Conservation (phyloP, 2,329 filamentous ascomycete species). For the Aspergillus niger region DNA sequence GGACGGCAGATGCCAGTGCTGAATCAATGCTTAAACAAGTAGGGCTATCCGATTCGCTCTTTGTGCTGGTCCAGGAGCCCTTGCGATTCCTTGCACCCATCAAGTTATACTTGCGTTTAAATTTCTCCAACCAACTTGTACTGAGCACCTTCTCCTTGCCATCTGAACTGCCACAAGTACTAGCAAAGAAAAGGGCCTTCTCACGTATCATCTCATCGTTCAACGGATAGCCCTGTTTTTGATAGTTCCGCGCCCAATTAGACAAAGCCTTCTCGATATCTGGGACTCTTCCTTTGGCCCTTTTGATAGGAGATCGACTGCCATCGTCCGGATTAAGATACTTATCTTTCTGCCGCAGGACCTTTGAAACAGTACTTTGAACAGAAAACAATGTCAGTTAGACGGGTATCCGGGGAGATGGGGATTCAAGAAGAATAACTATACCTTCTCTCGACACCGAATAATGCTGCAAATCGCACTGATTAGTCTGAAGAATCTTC, state of each 20-base stretch:
- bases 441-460: constrained; percentile 97
- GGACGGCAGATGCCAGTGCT: constrained; percentile 57
- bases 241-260: constrained; percentile 82
- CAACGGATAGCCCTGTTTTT: constrained; percentile 71
- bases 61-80: constrained; percentile 44
- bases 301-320: constrained; percentile 76
- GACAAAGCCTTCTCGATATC: constrained; percentile 90
- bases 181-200: constrained; percentile 79
- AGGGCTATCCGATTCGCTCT: constrained; percentile 70
- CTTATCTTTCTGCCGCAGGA: constrained; percentile 90
- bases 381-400: not conserved
- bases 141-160: constrained; percentile 71
- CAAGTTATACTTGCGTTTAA: constrained; percentile 83
- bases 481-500: constrained; percentile 20
- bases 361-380: constrained; percentile 94
- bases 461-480: constrained; percentile 61
- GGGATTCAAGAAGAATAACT: constrained; percentile 11
- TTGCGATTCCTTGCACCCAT: constrained; percentile 58
- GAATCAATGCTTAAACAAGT: constrained; percentile 59
- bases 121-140: constrained; percentile 85
- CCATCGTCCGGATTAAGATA: constrained; percentile 82
- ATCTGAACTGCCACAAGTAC: constrained; percentile 70
- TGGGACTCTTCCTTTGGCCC: constrained; percentile 78
- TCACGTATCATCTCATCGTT: constrained; percentile 81
- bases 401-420: constrained; percentile 12